Evolutionary conservation across 768 basidiomycete genomes (phyloP).

Genomic region (Mycena amicta): DNA sequence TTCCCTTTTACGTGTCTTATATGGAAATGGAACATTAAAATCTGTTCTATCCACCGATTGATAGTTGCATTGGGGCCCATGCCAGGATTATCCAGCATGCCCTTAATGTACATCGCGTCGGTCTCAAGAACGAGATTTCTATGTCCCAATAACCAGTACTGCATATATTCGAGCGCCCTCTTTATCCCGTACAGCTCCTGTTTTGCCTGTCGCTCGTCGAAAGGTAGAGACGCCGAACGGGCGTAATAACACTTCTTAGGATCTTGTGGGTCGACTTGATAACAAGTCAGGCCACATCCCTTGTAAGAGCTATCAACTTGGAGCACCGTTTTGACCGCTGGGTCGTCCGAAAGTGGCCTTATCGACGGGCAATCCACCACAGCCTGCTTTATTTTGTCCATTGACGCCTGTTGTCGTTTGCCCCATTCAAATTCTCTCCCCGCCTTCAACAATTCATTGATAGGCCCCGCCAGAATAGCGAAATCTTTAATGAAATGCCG

Average conservation of each 20-base stretch:
- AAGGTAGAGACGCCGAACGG: slow-evolving; percentile 38
- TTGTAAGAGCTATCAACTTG: slow-evolving; percentile 40
- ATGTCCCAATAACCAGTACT: slow-evolving; percentile 24
- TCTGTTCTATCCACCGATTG: slow-evolving; percentile 38
- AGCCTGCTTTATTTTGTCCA: slow-evolving; percentile 28
- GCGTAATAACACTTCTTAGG: slow-evolving; percentile 27
- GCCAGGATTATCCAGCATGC: slow-evolving; percentile 36
- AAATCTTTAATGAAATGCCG: slow-evolving; percentile 36
- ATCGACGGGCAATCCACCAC: slow-evolving; percentile 29
- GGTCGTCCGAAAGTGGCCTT: slow-evolving; percentile 35
- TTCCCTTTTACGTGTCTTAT: slow-evolving; percentile 31
- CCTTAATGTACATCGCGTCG: slow-evolving; percentile 29
- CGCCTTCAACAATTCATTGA: slow-evolving; percentile 3
- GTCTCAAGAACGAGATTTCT: slow-evolving; percentile 25
- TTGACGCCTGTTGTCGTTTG: slow-evolving; percentile 11
- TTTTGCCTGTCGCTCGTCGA: slow-evolving; percentile 43
- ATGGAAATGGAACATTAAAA: slow-evolving; percentile 34
- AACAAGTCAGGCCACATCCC: slow-evolving; percentile 39
- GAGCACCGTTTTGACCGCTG: slow-evolving; percentile 29
- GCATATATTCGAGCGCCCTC: slow-evolving; percentile 19
- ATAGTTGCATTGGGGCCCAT: slow-evolving; percentile 35
- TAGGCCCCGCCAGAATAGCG: slow-evolving; percentile 22
- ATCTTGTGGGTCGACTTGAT: slow-evolving; percentile 31
- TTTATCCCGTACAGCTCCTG: slow-evolving; percentile 41
- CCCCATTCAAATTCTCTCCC: slow-evolving; percentile 8